Evolutionary conservation across 305 asterid genomes (phyloP).

Genomic region (Solanum aculeatissimum): DNA sequence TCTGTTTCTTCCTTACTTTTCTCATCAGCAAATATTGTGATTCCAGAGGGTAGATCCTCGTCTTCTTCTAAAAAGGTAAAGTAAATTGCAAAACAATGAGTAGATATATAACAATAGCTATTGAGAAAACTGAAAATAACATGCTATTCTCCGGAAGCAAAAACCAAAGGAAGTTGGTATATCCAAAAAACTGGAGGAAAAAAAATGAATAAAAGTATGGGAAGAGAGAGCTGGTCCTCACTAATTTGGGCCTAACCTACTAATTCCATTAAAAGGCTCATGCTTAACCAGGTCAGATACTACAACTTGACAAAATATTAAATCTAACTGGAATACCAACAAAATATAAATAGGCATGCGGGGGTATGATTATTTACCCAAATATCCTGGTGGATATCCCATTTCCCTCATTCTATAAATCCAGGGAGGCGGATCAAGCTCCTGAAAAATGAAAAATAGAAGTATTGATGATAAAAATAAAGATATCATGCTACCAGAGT

Average conservation of each 20-base stretch:
- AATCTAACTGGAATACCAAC: not conserved
- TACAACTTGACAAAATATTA: not conserved
- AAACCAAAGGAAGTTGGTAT: not conserved
- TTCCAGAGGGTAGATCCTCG: conserved; percentile 83
- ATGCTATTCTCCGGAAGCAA: not conserved
- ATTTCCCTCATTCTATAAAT: conserved; percentile 91
- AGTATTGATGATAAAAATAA: not conserved
- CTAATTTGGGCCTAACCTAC: not conserved
- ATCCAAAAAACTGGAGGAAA: not conserved
- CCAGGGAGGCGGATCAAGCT: conserved; percentile 99
- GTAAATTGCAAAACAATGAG: not conserved
- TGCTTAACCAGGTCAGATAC: not conserved
- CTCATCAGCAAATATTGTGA: conserved; percentile 83
- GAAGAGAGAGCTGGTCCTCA: not conserved
- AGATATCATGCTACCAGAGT: not conserved
- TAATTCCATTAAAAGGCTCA: not conserved
- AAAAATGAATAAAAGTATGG: not conserved
- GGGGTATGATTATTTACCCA: conserved; percentile 39
- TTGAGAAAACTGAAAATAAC: not conserved
- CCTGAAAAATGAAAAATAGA: conserved; percentile 35
- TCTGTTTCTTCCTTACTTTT: conserved; percentile 40
- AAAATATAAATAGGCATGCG: not conserved
- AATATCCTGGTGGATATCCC: conserved; percentile 97
- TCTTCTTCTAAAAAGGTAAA: conserved; percentile 29
- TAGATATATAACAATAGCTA: not conserved